Conservation (phyloP, 768 basidiomycete species). For the Auricularia cornea region DNA sequence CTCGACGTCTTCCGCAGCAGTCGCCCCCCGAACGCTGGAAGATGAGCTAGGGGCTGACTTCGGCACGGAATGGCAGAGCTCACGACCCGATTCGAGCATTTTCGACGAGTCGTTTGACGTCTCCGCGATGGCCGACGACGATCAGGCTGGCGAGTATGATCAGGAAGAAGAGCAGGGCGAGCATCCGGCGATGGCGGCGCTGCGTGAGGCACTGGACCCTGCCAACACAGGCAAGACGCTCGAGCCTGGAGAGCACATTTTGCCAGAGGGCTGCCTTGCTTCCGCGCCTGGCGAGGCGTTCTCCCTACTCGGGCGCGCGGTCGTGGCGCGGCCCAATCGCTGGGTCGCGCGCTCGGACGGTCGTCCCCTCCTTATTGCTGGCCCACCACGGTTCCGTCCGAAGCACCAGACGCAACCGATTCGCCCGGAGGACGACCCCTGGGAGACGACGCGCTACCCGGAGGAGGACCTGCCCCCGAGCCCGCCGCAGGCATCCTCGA, state of each 20-base stretch:
- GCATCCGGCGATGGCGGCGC: conserved; percentile 33
- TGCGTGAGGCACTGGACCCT: conserved; percentile 21
- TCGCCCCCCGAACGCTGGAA: conserved; percentile 37
- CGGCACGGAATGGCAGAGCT: conserved; percentile 17
- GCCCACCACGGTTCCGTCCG: not conserved
- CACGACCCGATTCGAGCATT: not conserved
- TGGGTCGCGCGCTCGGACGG: conserved; percentile 8
- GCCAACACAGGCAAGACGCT: conserved; percentile 10
- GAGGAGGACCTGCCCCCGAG: not conserved
- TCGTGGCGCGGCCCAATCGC: conserved; percentile 12
- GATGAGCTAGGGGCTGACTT: conserved; percentile 43
- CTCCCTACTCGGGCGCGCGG: conserved; percentile 11
- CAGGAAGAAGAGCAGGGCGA: not conserved
- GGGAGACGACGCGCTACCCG: conserved; percentile 12
- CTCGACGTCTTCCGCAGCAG: not conserved
- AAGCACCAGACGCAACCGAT: not conserved
- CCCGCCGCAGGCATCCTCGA: not conserved
- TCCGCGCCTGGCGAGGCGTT: conserved; percentile 13
- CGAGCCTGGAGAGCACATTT: conserved; percentile 11
- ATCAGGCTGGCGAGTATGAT: not conserved
- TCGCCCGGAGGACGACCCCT: conserved; percentile 6
- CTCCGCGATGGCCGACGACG: not conserved
- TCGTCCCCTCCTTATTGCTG: not conserved
- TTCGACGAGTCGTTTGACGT: conserved; percentile 2
- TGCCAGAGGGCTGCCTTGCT: conserved; percentile 16